Conservation (phyloP, 1,139 yeast species). For the Pichia sp. region DNA sequence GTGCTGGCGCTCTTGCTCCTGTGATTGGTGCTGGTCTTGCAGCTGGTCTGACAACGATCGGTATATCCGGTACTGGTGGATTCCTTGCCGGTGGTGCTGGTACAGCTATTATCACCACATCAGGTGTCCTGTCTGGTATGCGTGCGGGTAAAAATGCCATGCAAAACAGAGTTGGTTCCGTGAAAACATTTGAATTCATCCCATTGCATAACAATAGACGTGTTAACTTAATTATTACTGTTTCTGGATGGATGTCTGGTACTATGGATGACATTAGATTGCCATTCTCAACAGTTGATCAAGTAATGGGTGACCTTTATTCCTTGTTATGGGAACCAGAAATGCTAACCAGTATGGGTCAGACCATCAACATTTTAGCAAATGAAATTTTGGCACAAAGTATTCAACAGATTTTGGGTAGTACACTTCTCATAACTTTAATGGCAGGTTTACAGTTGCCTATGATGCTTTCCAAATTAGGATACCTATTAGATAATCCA, state of each 20-base stretch:
- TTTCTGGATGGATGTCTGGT: slow-evolving; percentile 98
- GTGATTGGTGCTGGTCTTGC: slow-evolving; percentile 98
- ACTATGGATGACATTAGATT: slow-evolving; percentile 91
- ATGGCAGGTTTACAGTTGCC: slow-evolving; percentile 97
- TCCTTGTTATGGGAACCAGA: slow-evolving; percentile 98
- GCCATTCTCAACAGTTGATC: slow-evolving; percentile 95
- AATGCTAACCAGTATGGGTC: slow-evolving; percentile 93
- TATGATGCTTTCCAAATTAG: slow-evolving; percentile 81
- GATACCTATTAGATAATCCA: slow-evolving; percentile 90
- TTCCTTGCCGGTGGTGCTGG: slow-evolving; percentile 97
- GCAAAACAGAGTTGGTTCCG: slow-evolving; percentile 82
- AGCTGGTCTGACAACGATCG: slow-evolving; percentile 93
- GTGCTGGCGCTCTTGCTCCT: slow-evolving; percentile 95
- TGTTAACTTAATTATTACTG: slow-evolving; percentile 82
- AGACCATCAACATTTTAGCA: slow-evolving; percentile 88
- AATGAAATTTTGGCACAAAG: slow-evolving; percentile 91
- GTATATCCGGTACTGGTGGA: slow-evolving; percentile 86
- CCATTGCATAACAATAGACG: slow-evolving; percentile 91
- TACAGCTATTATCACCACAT: slow-evolving; percentile 86
- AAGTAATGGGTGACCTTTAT: slow-evolving; percentile 93
- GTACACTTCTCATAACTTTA: slow-evolving; percentile 83
- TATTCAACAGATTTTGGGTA: slow-evolving; percentile 91
- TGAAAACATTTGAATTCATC: slow-evolving; percentile 85
- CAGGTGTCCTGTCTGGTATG: slow-evolving; percentile 91
- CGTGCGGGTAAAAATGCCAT: slow-evolving; percentile 84